Evolutionary conservation across 352 stramenopile genomes (phyloP).

Genomic region (Albugo laibachii): DNA sequence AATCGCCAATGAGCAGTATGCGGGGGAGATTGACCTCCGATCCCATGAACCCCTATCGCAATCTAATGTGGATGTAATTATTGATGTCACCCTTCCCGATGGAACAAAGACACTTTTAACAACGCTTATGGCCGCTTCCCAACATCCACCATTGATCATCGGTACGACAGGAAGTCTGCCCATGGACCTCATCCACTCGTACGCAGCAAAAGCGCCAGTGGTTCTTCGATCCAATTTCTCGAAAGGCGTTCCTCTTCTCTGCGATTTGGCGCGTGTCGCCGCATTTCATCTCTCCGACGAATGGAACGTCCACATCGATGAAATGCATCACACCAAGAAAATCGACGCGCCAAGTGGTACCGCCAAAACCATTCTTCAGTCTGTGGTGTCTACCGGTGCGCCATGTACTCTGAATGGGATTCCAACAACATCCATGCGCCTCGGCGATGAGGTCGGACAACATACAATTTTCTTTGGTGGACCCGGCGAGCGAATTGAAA

Average conservation of each 20-base stretch:
- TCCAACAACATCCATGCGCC: constrained; percentile 20
- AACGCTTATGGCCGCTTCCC: constrained; percentile 31
- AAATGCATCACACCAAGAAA: constrained; percentile 80
- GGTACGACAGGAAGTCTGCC: constrained; percentile 51
- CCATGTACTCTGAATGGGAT: constrained; percentile 23
- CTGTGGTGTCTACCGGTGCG: constrained; percentile 30
- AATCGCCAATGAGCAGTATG: constrained; percentile 23
- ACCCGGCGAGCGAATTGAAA: constrained; percentile 62
- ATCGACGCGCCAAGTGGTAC: constrained; percentile 61
- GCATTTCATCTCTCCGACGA: constrained; percentile 52
- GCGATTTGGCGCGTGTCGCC: constrained; percentile 42
- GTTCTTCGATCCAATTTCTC: constrained; percentile 73
- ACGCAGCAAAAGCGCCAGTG: constrained; percentile 34
- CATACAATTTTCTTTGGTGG: constrained; percentile 68
- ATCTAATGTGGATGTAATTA: constrained; percentile 36
- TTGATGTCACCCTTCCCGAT: constrained; percentile 58
- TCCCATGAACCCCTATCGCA: constrained; percentile 17
- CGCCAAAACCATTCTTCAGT: constrained; percentile 60
- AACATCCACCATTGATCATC: constrained; percentile 46
- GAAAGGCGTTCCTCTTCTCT: constrained; percentile 58
- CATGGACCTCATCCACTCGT: constrained; percentile 30
- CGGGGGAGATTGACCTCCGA: constrained; percentile 39
- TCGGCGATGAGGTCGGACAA: constrained; percentile 64
- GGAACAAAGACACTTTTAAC: constrained; percentile 41
- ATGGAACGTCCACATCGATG: constrained; percentile 65